These are phyloP conservation scores for Barnettozyma hawaiiensis DNA, from an alignment of 1,139 yeast genomes.

Conservation along the genomic window DNA sequence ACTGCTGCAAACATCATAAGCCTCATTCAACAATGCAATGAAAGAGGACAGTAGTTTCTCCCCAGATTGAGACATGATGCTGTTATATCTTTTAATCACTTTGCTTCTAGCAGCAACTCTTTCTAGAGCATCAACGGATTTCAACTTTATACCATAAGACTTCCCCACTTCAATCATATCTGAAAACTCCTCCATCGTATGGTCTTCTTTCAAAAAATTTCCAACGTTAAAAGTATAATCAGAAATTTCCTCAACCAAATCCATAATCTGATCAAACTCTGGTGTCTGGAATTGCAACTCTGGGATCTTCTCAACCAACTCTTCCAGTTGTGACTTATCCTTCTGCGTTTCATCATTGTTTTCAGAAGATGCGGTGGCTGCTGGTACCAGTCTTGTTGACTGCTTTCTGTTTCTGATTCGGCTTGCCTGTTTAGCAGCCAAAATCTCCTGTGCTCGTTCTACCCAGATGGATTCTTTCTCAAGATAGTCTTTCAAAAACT, in stretches of 20 bases:
- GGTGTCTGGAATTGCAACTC: slow-evolving; percentile 45
- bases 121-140: slow-evolving; percentile 44
- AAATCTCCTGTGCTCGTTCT: slow-evolving; percentile 49
- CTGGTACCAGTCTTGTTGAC: slow-evolving; percentile 6
- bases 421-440: slow-evolving; percentile 46
- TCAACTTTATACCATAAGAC: slow-evolving; percentile 52
- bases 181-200: slow-evolving; percentile 26
- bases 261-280: slow-evolving; percentile 56
- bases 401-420: slow-evolving; percentile 32
- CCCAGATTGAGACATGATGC: slow-evolving; percentile 1
- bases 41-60: slow-evolving; percentile 30
- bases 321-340: slow-evolving; percentile 29
- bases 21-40: slow-evolving; percentile 36
- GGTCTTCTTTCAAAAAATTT: slow-evolving; percentile 27
- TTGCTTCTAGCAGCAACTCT: slow-evolving; percentile 42
- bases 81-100: slow-evolving; percentile 42
- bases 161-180: slow-evolving; percentile 43
- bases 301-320: slow-evolving; percentile 44
- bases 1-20: slow-evolving; percentile 32
- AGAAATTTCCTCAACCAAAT: slow-evolving; percentile 48
- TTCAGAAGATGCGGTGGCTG: slow-evolving; percentile 3
- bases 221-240: slow-evolving; percentile 49
- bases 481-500: slow-evolving; percentile 38
- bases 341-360: slow-evolving; percentile 18
- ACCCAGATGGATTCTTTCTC: slow-evolving; percentile 45